phyloP scores from a whole-genome alignment of 495 filamentous ascomycete species.

The Penicillium cinerascens region DNA sequence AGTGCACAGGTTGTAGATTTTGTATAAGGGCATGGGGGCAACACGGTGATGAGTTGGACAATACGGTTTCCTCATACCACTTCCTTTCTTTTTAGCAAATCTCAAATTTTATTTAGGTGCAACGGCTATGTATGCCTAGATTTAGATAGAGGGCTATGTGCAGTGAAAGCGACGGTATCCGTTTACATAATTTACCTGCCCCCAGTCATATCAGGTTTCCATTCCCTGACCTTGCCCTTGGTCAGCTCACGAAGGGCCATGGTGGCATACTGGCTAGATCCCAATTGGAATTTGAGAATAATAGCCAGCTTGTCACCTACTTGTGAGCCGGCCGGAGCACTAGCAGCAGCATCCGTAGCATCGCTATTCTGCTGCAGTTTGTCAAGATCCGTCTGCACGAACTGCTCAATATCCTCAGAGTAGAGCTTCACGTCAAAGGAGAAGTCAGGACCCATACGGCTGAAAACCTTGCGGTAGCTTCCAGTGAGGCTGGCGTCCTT shows the following conservation, averaged over 20 bases:
- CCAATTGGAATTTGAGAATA: conserved; percentile 79
- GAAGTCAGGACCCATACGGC: conserved; percentile 53
- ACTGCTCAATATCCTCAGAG: conserved; percentile 67
- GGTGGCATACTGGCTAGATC: conserved; percentile 87
- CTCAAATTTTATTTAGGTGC: neutral
- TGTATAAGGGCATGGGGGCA: too few relatives aligned
- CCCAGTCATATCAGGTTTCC: conserved; percentile 60
- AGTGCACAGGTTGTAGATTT: too few relatives aligned
- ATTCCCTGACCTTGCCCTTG: conserved; percentile 61
- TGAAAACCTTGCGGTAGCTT: conserved; percentile 79
- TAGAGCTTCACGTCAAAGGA: conserved; percentile 69
- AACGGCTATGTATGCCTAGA: neutral
- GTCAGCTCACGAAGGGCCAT: conserved; percentile 88
- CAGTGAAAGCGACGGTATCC: neutral
- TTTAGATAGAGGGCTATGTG: neutral
- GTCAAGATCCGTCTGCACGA: conserved; percentile 82
- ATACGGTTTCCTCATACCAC: too few relatives aligned
- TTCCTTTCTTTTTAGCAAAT: neutral
- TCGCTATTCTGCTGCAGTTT: conserved; percentile 25
- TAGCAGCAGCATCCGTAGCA: conserved; percentile 1
- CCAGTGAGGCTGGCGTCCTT: conserved; percentile 88
- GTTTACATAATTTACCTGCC: conserved; percentile 29
- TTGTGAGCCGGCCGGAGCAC: conserved; percentile 2
- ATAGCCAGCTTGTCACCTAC: conserved; percentile 65
- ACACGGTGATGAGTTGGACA: too few relatives aligned